Conservation (phyloP, 2,329 filamentous ascomycete species). For the Coleophoma cylindrospora region DNA sequence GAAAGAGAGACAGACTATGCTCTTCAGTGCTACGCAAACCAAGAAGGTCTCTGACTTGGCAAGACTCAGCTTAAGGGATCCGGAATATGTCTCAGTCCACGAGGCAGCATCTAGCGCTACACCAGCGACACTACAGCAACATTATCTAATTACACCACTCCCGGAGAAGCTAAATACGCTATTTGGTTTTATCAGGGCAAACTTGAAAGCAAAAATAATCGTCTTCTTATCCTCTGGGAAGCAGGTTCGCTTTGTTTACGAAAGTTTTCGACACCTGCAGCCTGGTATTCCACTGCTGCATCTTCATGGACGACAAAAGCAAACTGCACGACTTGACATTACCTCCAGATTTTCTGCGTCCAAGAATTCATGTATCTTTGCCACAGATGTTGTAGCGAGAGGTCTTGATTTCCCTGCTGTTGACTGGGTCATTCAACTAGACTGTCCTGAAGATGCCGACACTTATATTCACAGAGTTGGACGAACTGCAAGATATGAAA, state of each 20-base stretch:
- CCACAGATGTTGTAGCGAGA: slow-evolving; percentile 90
- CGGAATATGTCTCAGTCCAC: slow-evolving; percentile 93
- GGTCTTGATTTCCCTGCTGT: slow-evolving; percentile 95
- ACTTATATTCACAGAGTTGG: slow-evolving; percentile 98
- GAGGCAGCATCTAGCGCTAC: slow-evolving; percentile 76
- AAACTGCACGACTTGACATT: slow-evolving; percentile 81
- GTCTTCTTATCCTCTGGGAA: slow-evolving; percentile 95
- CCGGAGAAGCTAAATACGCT: slow-evolving; percentile 87
- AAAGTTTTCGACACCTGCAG: slow-evolving; percentile 86
- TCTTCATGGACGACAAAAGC: slow-evolving; percentile 90
- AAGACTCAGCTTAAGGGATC: slow-evolving; percentile 79
- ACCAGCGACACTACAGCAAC: slow-evolving; percentile 79
- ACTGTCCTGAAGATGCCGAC: slow-evolving; percentile 93
- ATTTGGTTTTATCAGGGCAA: slow-evolving; percentile 87
- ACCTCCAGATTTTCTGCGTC: slow-evolving; percentile 76
- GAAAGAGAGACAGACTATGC: slow-evolving; percentile 77
- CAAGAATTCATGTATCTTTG: slow-evolving; percentile 83
- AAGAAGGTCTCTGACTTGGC: slow-evolving; percentile 91
- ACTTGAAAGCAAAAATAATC: slow-evolving; percentile 89
- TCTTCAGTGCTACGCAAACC: slow-evolving; percentile 96
- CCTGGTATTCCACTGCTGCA: slow-evolving; percentile 91
- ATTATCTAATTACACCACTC: slow-evolving; percentile 82
- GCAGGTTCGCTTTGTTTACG: slow-evolving; percentile 93
- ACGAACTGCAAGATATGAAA: slow-evolving; percentile 88
- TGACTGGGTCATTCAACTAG: slow-evolving; percentile 98